Conservation (phyloP, 2,329 filamentous ascomycete genomes). For the Hypoxylon sp. region DNA sequence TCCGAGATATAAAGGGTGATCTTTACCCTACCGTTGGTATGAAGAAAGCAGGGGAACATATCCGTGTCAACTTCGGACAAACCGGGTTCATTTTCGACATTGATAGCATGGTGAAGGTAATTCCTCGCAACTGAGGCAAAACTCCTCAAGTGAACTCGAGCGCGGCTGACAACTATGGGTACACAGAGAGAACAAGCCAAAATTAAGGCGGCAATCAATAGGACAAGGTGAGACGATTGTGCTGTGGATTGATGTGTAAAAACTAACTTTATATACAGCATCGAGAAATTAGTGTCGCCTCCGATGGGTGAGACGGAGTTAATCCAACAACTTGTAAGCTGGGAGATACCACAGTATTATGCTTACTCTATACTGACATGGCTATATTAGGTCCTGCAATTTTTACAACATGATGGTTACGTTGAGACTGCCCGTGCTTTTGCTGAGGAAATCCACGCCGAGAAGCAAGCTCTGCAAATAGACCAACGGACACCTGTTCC, state of each 20-base stretch:
- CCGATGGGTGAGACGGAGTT: conserved; percentile 79
- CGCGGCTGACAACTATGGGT: conserved; percentile 28
- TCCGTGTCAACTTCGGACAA: conserved; percentile 76
- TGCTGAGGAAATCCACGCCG: conserved; percentile 80
- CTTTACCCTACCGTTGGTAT: conserved; percentile 77
- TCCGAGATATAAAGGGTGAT: conserved; percentile 73
- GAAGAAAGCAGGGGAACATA: conserved; percentile 72
- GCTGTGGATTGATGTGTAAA: background rate
- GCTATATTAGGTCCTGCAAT: conserved; percentile 75
- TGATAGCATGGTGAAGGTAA: conserved; percentile 83
- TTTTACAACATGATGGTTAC: conserved; percentile 94
- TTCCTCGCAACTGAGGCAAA: conserved; percentile 45
- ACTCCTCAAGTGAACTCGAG: background rate
- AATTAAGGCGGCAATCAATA: conserved; percentile 71
- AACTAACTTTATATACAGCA: conserved; percentile 54
- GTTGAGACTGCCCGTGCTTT: conserved; percentile 93
- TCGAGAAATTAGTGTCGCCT: conserved; percentile 70
- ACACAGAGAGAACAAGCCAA: conserved; percentile 70
- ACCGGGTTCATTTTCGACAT: conserved; percentile 92
- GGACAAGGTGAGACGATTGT: conserved; percentile 55
- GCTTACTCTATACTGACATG: conserved; percentile 29
- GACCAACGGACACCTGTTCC: conserved; percentile 66
- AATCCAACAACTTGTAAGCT: conserved; percentile 79
- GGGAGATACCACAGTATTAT: background rate
- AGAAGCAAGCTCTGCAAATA: conserved; percentile 77